Conservation (phyloP, 108 stramenopile species). For the Fragilariopsis cylindrus region DNA sequence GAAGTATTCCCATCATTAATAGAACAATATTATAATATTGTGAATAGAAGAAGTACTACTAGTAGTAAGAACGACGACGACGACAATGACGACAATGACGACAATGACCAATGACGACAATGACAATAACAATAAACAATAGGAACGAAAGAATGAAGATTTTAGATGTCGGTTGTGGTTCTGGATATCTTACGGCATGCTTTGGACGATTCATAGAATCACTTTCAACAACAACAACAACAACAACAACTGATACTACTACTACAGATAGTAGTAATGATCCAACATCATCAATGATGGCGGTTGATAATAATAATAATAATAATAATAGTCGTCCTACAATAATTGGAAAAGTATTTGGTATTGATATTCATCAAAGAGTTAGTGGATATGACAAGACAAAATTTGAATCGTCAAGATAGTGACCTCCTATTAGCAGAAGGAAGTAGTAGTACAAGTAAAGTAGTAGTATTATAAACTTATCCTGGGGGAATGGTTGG, state of each 20-base stretch:
- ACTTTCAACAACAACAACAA: conserved; percentile 20
- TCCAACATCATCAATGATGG: background rate
- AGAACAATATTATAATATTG: background rate
- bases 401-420: conserved; percentile 69
- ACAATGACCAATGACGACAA: no score
- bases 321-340: background rate
- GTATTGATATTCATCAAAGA: conserved; percentile 81
- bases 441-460: background rate
- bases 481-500: conserved; percentile 87
- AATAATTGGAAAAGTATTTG: conserved; percentile 59
- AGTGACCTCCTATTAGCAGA: conserved; percentile 47
- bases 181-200: conserved; percentile 89
- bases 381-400: conserved; percentile 63
- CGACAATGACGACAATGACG: no score
- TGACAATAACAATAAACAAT: no score
- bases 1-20: conserved; percentile 67
- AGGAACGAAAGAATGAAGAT: conserved; percentile 57
- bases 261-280: no score
- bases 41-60: background rate
- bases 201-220: conserved; percentile 67
- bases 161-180: conserved; percentile 94
- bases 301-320: background rate
- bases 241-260: background rate
- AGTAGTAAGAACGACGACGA: background rate
- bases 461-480: conserved; percentile 40